Evolutionary conservation across 805 yeast species (phyloP).

Genomic region (Cyberlindnera lachancei): DNA sequence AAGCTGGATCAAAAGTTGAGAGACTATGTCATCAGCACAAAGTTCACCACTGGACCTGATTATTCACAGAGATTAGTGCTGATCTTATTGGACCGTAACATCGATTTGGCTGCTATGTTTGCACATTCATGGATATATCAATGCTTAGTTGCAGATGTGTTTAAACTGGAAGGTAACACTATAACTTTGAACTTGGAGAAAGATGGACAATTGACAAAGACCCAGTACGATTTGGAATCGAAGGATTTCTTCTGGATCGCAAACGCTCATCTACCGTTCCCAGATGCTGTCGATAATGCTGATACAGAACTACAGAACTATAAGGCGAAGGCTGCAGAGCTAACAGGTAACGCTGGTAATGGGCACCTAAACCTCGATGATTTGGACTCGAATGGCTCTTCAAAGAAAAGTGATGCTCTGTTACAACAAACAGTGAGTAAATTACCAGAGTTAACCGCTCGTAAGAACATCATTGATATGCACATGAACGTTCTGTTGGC

Average conservation of each 20-base stretch:
- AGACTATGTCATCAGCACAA: constrained; percentile 72
- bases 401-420: constrained; percentile 48
- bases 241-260: constrained; percentile 86
- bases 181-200: constrained; percentile 47
- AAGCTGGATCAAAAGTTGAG: constrained; percentile 77
- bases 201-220: constrained; percentile 33
- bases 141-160: constrained; percentile 91
- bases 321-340: constrained; percentile 80
- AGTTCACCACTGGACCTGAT: constrained; percentile 19
- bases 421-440: constrained; percentile 80
- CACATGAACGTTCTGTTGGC: constrained; percentile 94
- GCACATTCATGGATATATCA: constrained; percentile 97
- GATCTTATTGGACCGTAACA: constrained; percentile 76
- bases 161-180: constrained; percentile 74
- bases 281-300: constrained; percentile 97
- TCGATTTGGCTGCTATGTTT: constrained; percentile 90
- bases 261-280: constrained; percentile 86
- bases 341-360: constrained; percentile 67
- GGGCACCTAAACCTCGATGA: constrained; percentile 70
- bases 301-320: constrained; percentile 75
- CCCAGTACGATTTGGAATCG: constrained; percentile 83
- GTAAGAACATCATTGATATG: constrained; percentile 85
- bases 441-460: constrained; percentile 83
- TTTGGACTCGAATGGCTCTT: constrained; percentile 54
- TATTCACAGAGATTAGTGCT: constrained; percentile 62